phyloP scores from a whole-genome alignment of 2,329 filamentous ascomycete species.

The Fusarium albidum region DNA sequence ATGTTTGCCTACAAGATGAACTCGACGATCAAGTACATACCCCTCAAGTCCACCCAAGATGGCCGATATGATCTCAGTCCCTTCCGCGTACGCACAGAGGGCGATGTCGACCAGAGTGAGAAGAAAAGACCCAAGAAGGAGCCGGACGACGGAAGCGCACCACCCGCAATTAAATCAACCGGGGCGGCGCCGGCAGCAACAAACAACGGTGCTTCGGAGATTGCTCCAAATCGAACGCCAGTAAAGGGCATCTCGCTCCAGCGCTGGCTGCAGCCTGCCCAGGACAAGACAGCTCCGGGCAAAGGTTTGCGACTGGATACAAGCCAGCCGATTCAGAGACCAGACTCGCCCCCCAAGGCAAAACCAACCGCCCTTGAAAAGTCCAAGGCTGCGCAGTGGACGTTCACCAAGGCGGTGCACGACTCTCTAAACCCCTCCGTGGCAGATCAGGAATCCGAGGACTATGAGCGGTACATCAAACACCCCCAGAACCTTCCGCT shows the following conservation, averaged over 20 bases:
- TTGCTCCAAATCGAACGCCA: constrained; percentile 48
- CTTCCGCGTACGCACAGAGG: constrained; percentile 78
- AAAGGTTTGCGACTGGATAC: constrained; percentile 23
- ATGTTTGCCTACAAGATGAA: constrained; percentile 95
- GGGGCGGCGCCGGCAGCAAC: constrained; percentile 37
- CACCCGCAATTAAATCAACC: constrained; percentile 45
- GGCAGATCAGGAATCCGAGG: constrained; percentile 76
- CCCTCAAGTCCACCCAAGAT: constrained; percentile 75
- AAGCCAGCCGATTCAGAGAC: constrained; percentile 26
- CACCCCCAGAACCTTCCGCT: constrained; percentile 91
- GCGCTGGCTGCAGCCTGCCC: constrained; percentile 66
- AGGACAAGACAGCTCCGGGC: constrained; percentile 44
- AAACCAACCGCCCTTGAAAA: constrained; percentile 75
- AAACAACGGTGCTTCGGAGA: constrained; percentile 54
- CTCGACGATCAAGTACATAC: constrained; percentile 84
- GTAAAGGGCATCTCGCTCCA: constrained; percentile 63
- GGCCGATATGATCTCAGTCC: constrained; percentile 86
- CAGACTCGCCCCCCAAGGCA: constrained; percentile 46
- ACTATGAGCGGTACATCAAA: constrained; percentile 88
- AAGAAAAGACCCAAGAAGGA: constrained; percentile 73
- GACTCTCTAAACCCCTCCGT: constrained; percentile 89
- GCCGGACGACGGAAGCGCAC: constrained; percentile 73
- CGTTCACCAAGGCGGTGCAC: constrained; percentile 83
- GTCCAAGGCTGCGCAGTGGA: constrained; percentile 85
- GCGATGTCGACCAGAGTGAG: constrained; percentile 65